phyloP scores from a whole-genome alignment of 2,329 filamentous ascomycete genomes.

The Neofusicoccum ribis region DNA sequence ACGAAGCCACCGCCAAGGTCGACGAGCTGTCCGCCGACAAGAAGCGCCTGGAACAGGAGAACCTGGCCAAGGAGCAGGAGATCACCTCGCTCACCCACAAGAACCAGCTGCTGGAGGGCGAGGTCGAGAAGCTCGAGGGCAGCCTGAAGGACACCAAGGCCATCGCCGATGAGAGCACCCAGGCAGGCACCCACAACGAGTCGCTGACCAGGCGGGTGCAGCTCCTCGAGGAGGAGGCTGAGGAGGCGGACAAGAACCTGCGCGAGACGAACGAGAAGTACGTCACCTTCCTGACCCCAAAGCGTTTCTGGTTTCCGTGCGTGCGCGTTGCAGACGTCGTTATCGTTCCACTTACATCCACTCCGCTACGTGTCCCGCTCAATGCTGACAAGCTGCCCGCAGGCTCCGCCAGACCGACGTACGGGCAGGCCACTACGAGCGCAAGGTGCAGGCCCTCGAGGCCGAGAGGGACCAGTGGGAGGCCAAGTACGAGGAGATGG shows the following conservation, averaged over 20 bases:
- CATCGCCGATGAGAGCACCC: constrained; percentile 75
- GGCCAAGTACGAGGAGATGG: constrained; percentile 96
- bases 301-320: constrained; percentile 14
- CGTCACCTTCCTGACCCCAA: constrained; percentile 40
- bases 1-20: constrained; percentile 76
- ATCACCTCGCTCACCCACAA: constrained; percentile 96
- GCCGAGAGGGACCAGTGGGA: constrained; percentile 91
- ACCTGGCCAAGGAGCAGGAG: constrained; percentile 94
- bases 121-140: constrained; percentile 90
- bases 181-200: constrained; percentile 88
- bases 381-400: constrained; percentile 20
- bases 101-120: constrained; percentile 83
- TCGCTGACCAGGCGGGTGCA: constrained; percentile 87
- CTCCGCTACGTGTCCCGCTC: constrained; percentile 2
- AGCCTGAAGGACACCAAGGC: constrained; percentile 85
- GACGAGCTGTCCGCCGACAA: constrained; percentile 86
- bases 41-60: constrained; percentile 92
- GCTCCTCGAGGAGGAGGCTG: constrained; percentile 95
- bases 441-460: constrained; percentile 97
- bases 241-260: constrained; percentile 93
- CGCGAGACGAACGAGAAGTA: constrained; percentile 99
- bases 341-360: constrained; percentile 6
- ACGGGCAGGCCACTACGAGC: constrained; percentile 98
- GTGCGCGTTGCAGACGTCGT: constrained; percentile 10
- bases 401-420: constrained; percentile 99